These are phyloP conservation scores for Chrysophaeum taylorii DNA, from an alignment of 352 stramenopile genomes.

Conservation along the genomic window DNA sequence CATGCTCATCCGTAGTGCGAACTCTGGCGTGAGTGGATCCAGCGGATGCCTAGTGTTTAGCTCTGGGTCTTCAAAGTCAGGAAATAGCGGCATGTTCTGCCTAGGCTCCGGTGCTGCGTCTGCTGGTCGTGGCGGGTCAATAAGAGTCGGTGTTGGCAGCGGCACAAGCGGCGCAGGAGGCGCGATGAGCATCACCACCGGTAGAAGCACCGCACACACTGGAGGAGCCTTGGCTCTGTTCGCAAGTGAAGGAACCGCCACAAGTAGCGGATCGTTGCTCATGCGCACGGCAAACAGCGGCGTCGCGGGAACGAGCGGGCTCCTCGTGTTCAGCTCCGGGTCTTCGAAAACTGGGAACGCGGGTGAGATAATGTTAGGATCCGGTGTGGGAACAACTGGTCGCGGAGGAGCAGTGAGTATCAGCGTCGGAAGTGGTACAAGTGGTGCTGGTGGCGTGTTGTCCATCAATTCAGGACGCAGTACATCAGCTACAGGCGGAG, in stretches of 20 bases:
- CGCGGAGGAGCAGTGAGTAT: constrained; percentile 15
- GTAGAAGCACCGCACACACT: constrained; percentile 3
- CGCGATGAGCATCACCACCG: constrained; percentile 14
- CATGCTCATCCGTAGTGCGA: constrained; percentile 25
- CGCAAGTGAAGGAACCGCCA: background rate
- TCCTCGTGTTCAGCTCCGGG: constrained; percentile 26
- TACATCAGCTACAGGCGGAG: background rate
- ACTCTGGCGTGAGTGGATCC: constrained; percentile 21
- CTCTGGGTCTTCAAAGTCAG: constrained; percentile 19
- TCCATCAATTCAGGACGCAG: background rate
- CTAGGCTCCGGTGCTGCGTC: constrained; percentile 14
- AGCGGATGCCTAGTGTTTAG: constrained; percentile 28
- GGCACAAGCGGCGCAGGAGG: constrained; percentile 14
- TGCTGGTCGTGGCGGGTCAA: constrained; percentile 18
- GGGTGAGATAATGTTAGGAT: constrained; percentile 1
- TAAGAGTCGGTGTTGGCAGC: constrained; percentile 25
- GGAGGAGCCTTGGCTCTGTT: constrained; percentile 6
- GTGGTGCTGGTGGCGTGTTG: constrained; percentile 21
- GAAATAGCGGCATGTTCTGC: background rate
- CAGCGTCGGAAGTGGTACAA: constrained; percentile 4
- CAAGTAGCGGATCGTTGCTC: background rate
- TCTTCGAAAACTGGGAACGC: constrained; percentile 23
- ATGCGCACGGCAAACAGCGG: constrained; percentile 27
- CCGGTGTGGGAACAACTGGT: constrained; percentile 4
- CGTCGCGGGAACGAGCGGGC: constrained; percentile 25